These are phyloP conservation scores for Hirschfeldia incana DNA, from an alignment of 345 rosid genomes.

Conservation along the genomic window DNA sequence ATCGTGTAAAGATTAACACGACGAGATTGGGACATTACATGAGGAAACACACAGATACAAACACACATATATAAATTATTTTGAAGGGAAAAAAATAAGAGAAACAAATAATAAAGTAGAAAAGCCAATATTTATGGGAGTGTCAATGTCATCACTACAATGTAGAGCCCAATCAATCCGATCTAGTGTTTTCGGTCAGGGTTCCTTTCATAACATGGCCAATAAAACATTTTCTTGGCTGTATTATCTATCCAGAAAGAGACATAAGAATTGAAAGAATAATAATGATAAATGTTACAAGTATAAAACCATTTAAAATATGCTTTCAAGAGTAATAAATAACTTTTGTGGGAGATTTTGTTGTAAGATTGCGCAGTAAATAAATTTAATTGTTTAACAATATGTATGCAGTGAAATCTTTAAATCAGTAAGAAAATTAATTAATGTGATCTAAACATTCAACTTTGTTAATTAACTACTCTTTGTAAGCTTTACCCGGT, in stretches of 20 bases:
- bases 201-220: slow-evolving; percentile 9
- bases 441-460: neutral
- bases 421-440: neutral
- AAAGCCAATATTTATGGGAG: slow-evolving; percentile 43
- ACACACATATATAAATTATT: neutral
- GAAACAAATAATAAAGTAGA: slow-evolving; percentile 9
- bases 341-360: neutral
- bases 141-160: slow-evolving; percentile 38
- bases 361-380: neutral
- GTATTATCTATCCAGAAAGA: slow-evolving; percentile 12
- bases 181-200: slow-evolving; percentile 31
- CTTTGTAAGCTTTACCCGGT: neutral
- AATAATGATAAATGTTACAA: neutral
- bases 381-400: neutral
- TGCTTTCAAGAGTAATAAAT: neutral
- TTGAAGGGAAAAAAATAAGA: neutral
- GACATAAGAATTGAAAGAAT: neutral
- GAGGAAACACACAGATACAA: neutral
- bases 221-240: slow-evolving; percentile 10
- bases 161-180: slow-evolving; percentile 41
- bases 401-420: neutral
- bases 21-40: slow-evolving; percentile 31
- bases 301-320: neutral
- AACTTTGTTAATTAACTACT: neutral
- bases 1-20: slow-evolving; percentile 35